These are phyloP conservation scores for Linnemannia zychae DNA, from an alignment of 192 early-diverging fungal genomes.

Conservation along the genomic window DNA sequence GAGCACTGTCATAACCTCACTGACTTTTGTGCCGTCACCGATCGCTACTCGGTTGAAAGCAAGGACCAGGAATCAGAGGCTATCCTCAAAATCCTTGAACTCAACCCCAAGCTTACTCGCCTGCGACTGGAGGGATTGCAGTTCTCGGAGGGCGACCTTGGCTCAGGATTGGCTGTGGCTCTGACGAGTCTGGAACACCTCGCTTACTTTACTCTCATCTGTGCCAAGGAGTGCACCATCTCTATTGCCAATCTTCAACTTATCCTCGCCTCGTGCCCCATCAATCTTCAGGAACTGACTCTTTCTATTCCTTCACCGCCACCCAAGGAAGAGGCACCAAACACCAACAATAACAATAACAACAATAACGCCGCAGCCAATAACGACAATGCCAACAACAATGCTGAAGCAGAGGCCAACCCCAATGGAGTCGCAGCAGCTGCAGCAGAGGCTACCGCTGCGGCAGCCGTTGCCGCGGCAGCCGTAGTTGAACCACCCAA, in stretches of 20 bases:
- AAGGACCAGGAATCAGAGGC: constrained; percentile 5
- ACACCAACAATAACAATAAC: not conserved
- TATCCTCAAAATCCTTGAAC: not conserved
- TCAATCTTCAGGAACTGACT: not conserved
- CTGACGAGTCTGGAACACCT: not conserved
- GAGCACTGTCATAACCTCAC: constrained; percentile 1
- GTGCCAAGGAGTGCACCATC: constrained; percentile 1
- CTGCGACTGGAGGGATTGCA: not conserved
- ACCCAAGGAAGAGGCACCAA: not conserved
- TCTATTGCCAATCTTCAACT: constrained; percentile 1
- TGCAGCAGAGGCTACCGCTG: not conserved
- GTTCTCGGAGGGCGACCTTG: constrained; percentile 1
- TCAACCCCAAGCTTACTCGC: not conserved
- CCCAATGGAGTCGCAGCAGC: not conserved
- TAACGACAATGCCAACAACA: not conserved
- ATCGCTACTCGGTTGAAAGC: not conserved
- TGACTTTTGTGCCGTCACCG: constrained; percentile 2
- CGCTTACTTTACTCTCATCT: not conserved
- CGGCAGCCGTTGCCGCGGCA: not conserved
- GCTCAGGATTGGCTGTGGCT: not conserved
- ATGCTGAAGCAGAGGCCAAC: not conserved
- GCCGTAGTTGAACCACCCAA: not conserved
- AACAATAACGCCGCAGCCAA: not conserved
- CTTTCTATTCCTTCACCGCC: not conserved
- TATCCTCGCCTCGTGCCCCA: not conserved